phyloP scores from a whole-genome alignment of 208 protist species.

The Zelonia costaricensis region DNA sequence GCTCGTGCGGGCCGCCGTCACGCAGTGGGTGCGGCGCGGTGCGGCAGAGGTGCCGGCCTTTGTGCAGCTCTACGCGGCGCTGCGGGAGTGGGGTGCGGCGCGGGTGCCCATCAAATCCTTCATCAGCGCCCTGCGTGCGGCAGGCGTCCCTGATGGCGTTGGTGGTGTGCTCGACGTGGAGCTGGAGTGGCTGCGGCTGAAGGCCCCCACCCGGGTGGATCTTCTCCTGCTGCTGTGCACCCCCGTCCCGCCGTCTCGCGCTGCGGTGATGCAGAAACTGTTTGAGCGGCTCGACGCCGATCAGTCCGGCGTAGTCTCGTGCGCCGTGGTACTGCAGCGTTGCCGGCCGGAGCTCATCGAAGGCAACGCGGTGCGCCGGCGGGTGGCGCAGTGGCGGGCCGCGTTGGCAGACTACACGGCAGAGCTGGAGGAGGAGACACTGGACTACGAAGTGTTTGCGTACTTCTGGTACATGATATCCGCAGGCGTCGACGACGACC shows the following conservation, averaged over 20 bases:
- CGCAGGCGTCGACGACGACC: constrained; percentile 74
- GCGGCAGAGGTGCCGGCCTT: constrained; percentile 43
- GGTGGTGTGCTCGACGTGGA: constrained; percentile 54
- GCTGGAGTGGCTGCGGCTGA: constrained; percentile 78
- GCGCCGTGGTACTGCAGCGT: constrained; percentile 26
- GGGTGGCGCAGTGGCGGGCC: constrained; percentile 42
- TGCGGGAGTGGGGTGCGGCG: constrained; percentile 39
- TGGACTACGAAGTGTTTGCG: constrained; percentile 65
- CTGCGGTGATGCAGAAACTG: constrained; percentile 64
- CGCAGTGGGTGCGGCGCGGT: constrained; percentile 25
- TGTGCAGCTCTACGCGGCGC: constrained; percentile 41
- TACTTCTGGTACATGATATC: constrained; percentile 81
- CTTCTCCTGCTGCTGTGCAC: constrained; percentile 54
- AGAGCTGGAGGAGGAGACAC: constrained; percentile 32
- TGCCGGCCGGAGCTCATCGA: constrained; percentile 57
- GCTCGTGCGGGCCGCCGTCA: constrained; percentile 36
- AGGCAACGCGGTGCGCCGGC: constrained; percentile 30
- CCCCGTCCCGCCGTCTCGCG: constrained; percentile 50
- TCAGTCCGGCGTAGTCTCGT: constrained; percentile 4
- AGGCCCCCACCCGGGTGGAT: constrained; percentile 48
- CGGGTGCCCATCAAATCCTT: constrained; percentile 53
- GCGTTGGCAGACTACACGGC: constrained; percentile 39
- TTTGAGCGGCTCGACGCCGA: constrained; percentile 48
- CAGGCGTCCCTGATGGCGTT: constrained; percentile 38
- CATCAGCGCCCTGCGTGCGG: constrained; percentile 45